Percentiles rank a stretch among this genome's conserved stretches.
phyloP scores from a whole-genome alignment of 1,139 yeast genomes.

The Taiozyma sp. region DNA sequence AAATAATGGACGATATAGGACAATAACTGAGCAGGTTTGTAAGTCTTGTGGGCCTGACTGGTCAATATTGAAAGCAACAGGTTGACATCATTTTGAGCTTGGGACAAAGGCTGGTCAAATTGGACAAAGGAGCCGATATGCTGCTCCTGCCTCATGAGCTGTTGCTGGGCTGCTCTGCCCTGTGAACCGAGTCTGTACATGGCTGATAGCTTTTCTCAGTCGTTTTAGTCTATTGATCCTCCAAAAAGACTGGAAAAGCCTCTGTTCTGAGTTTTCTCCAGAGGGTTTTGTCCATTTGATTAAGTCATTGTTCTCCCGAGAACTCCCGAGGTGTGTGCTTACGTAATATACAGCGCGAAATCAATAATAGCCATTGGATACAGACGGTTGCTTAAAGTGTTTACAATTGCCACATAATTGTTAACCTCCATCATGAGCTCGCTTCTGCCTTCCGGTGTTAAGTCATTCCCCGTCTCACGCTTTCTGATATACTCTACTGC shows the following conservation, averaged over 20 bases:
- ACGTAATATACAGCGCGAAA: not conserved
- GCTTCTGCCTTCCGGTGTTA: conserved; percentile 49
- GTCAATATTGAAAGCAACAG: conserved; percentile 14
- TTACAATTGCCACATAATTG: no score
- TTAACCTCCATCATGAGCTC: conserved; percentile 17
- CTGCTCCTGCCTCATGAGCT: conserved; percentile 10
- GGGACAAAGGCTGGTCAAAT: conserved; percentile 6
- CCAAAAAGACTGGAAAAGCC: no score
- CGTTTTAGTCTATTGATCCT: no score
- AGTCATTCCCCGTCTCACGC: conserved; percentile 53
- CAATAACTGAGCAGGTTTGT: conserved; percentile 24
- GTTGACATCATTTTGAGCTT: conserved; percentile 18
- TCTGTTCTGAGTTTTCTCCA: not conserved
- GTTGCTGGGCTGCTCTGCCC: conserved; percentile 25
- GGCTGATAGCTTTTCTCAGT: not conserved
- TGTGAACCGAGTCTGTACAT: conserved; percentile 30
- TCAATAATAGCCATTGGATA: no score
- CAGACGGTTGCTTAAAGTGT: no score
- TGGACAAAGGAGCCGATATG: conserved; percentile 2
- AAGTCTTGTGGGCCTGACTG: not conserved
- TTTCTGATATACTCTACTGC: conserved; percentile 38
- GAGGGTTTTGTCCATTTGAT: not conserved
- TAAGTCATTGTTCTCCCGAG: not conserved
- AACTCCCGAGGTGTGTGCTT: not conserved
- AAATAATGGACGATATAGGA: conserved; percentile 55